A percentile compares a stretch with the other conserved stretches of the same genome.
phyloP scores from a whole-genome alignment of 169 alveolate species.

The Theileria sp. region DNA sequence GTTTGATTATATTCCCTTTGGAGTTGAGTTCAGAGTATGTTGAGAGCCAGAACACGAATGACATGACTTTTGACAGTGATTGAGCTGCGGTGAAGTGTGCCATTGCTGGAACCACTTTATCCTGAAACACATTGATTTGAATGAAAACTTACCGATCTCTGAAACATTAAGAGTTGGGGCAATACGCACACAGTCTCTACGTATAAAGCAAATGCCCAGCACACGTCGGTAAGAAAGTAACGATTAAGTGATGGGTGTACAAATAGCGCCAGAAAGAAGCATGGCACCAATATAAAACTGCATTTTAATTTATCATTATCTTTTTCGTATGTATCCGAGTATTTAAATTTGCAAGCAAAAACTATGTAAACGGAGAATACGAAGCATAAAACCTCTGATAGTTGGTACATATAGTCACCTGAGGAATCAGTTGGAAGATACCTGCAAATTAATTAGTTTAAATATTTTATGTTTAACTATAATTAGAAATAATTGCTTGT shows the following conservation, averaged over 20 bases:
- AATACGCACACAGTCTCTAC: conserved; percentile 88
- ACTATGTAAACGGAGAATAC: conserved; percentile 80
- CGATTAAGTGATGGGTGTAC: conserved; percentile 90
- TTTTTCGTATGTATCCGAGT: conserved; percentile 81
- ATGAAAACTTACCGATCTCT: conserved; percentile 74
- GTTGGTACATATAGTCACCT: conserved; percentile 92
- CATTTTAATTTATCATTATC: conserved; percentile 79
- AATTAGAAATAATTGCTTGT: neutral
- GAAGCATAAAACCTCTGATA: conserved; percentile 83
- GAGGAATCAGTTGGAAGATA: conserved; percentile 89
- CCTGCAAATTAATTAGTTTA: conserved; percentile 38
- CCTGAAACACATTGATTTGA: conserved; percentile 11
- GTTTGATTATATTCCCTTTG: conserved; percentile 77
- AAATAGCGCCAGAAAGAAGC: conserved; percentile 82
- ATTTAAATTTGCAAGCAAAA: conserved; percentile 79
- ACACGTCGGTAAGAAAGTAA: conserved; percentile 60
- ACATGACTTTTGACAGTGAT: conserved; percentile 82
- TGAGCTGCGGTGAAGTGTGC: conserved; percentile 93
- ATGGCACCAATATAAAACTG: conserved; percentile 77
- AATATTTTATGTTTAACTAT: neutral
- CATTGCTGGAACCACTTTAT: conserved; percentile 86
- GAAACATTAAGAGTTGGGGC: conserved; percentile 90
- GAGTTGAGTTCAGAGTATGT: conserved; percentile 85
- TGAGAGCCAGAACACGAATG: conserved; percentile 89
- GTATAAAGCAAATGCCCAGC: conserved; percentile 92